Evolutionary conservation across 305 asterid genomes (phyloP).

Genomic region (Nicotiana rustica): DNA sequence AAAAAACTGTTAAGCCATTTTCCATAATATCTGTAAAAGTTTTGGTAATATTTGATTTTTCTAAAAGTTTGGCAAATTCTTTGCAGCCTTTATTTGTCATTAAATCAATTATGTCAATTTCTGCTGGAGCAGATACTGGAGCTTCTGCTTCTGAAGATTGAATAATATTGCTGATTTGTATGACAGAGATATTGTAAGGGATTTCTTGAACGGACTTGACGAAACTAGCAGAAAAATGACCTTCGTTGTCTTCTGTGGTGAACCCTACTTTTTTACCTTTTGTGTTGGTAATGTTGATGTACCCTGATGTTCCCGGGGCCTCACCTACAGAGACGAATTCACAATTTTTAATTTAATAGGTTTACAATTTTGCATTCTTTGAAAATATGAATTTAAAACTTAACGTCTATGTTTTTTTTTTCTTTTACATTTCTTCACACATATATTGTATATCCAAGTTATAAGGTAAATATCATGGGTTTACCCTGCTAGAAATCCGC

Average conservation of each 20-base stretch:
- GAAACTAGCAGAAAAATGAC: slow-evolving; percentile 48
- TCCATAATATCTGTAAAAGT: slow-evolving; percentile 47
- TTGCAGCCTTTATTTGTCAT: slow-evolving; percentile 73
- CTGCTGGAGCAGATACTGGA: slow-evolving; percentile 58
- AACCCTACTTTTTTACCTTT: slow-evolving; percentile 80
- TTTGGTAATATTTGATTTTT: slow-evolving; percentile 52
- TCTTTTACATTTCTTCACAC: too few relatives aligned
- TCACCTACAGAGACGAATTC: slow-evolving; percentile 45
- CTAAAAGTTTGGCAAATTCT: slow-evolving; percentile 57
- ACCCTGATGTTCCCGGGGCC: slow-evolving; percentile 80
- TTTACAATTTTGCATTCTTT: neutral
- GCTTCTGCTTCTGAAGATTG: slow-evolving; percentile 78
- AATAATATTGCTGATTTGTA: slow-evolving; percentile 61
- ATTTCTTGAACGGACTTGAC: slow-evolving; percentile 63
- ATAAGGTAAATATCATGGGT: neutral
- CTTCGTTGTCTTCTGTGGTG: slow-evolving; percentile 56
- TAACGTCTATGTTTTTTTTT: too few relatives aligned
- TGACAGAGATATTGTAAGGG: slow-evolving; percentile 65
- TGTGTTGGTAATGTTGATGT: slow-evolving; percentile 68
- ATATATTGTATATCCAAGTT: too few relatives aligned
- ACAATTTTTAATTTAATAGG: neutral
- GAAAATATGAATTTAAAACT: neutral
- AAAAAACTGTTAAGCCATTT: slow-evolving; percentile 73
- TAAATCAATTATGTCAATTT: slow-evolving; percentile 53
- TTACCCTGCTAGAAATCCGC: too few relatives aligned